phyloP scores from a whole-genome alignment of 1,284 basidiomycete species.

The Volvariella surrecta region DNA sequence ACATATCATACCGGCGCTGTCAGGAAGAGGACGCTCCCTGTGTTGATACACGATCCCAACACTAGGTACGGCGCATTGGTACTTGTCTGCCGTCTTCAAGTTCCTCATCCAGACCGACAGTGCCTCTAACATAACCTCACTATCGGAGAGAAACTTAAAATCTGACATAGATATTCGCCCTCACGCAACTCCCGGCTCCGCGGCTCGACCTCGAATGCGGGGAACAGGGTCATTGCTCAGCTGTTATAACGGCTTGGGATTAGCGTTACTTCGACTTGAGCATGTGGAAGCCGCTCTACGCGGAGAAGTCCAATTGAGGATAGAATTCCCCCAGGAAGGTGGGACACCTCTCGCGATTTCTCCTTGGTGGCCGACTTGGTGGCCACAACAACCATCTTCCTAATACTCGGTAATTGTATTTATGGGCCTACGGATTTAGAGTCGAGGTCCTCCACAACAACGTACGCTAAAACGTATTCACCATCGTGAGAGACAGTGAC shows the following conservation, averaged over 20 bases:
- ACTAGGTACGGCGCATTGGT: slow-evolving; percentile 19
- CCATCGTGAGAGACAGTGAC: slow-evolving; percentile 81
- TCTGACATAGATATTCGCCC: slow-evolving; percentile 30
- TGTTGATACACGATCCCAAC: slow-evolving; percentile 38
- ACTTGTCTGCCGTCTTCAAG: slow-evolving; percentile 3
- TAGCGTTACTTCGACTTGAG: slow-evolving; percentile 68
- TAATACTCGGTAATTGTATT: slow-evolving; percentile 1
- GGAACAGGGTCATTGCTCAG: slow-evolving; percentile 63
- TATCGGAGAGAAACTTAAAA: neutral
- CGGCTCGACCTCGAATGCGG: slow-evolving; percentile 37
- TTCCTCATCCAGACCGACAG: neutral
- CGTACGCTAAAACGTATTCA: slow-evolving; percentile 71
- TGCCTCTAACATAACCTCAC: no score
- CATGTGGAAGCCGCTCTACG: slow-evolving; percentile 32
- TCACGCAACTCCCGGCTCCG: slow-evolving; percentile 14
- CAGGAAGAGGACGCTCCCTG: slow-evolving; percentile 86
- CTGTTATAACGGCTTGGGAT: slow-evolving; percentile 46
- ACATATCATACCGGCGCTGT: slow-evolving; percentile 94
- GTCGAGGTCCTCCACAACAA: slow-evolving; percentile 47
- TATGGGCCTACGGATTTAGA: no score
- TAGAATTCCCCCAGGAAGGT: slow-evolving; percentile 21
- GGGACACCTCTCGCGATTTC: slow-evolving; percentile 37
- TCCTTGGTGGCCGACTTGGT: slow-evolving; percentile 65
- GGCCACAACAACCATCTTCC: slow-evolving; percentile 34
- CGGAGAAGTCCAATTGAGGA: slow-evolving; percentile 32